Evolutionary conservation across 176 grass and related monocot genomes (phyloP).

Genomic region (Luzula sylvatica): DNA sequence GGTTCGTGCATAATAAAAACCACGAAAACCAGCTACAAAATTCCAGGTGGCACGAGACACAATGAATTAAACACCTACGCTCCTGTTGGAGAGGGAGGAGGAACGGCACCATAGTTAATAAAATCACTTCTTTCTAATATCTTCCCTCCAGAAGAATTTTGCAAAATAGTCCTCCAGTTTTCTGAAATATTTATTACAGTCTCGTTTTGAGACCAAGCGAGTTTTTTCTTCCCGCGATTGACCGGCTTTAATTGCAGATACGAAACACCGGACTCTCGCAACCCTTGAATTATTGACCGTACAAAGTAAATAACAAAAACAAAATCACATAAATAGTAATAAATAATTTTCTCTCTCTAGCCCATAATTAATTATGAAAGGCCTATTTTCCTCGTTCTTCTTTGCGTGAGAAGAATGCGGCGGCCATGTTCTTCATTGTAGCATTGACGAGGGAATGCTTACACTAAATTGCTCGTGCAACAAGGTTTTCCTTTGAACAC

Average conservation of each 20-base stretch:
- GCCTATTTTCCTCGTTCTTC: no score
- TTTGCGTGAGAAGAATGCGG: no score
- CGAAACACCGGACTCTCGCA: constrained; percentile 73
- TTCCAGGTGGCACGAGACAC: background rate
- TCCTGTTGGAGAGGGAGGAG: constrained; percentile 53
- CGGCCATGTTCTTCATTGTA: no score
- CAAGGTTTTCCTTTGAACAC: no score
- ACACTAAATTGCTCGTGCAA: no score
- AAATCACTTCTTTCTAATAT: no score
- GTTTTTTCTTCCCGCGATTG: constrained; percentile 27
- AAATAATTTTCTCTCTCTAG: no score
- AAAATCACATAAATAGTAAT: no score
- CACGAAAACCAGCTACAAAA: background rate
- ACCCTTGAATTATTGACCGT: constrained; percentile 73
- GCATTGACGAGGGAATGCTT: no score
- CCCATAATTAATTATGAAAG: no score
- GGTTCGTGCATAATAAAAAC: constrained; percentile 9
- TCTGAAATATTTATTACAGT: constrained; percentile 2
- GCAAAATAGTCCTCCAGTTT: no score
- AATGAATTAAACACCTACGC: background rate
- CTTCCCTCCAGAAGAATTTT: no score
- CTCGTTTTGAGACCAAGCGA: constrained; percentile 15
- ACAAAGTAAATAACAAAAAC: background rate
- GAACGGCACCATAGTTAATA: constrained; percentile 31
- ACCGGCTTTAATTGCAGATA: constrained; percentile 50